Evolutionary conservation across 2,329 filamentous ascomycete genomes (phyloP).

Genomic region (Beauveria rudraprayagi): DNA sequence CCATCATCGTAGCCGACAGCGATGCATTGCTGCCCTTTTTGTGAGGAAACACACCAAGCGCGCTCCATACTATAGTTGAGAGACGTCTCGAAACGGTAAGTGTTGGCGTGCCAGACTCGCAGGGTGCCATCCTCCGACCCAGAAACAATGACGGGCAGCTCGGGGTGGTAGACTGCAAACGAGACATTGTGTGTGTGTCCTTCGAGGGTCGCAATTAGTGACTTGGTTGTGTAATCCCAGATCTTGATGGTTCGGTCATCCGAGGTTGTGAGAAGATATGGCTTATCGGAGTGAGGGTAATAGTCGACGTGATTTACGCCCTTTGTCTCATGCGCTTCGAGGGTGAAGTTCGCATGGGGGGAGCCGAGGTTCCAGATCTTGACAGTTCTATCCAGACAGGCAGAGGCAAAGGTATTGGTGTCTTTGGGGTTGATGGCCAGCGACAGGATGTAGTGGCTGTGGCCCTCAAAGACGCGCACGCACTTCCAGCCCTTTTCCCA

Average conservation of each 20-base stretch:
- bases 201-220: slow-evolving; percentile 89
- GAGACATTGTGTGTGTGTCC: slow-evolving; percentile 97
- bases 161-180: slow-evolving; percentile 95
- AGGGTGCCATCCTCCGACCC: slow-evolving; percentile 96
- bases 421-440: slow-evolving; percentile 97
- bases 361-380: slow-evolving; percentile 98
- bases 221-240: slow-evolving; percentile 99
- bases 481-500: slow-evolving; percentile 99
- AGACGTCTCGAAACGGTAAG: slow-evolving; percentile 91
- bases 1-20: slow-evolving; percentile 97
- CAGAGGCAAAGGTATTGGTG: slow-evolving; percentile 84
- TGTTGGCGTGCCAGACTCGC: slow-evolving; percentile 98
- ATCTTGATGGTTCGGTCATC: slow-evolving; percentile 96
- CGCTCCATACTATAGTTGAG: slow-evolving; percentile 92
- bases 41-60: slow-evolving; percentile 95
- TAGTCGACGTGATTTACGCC: slow-evolving; percentile 98
- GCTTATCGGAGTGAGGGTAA: slow-evolving; percentile 65
- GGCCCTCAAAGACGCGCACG: slow-evolving; percentile 92
- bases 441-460: slow-evolving; percentile 95
- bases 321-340: slow-evolving; percentile 95
- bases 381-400: slow-evolving; percentile 91
- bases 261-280: slow-evolving; percentile 90
- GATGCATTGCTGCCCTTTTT: slow-evolving; percentile 87
- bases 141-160: slow-evolving; percentile 93
- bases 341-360: slow-evolving; percentile 87